Evolutionary conservation across 495 filamentous ascomycete species (phyloP).

Genomic region (Cercophora sp.): DNA sequence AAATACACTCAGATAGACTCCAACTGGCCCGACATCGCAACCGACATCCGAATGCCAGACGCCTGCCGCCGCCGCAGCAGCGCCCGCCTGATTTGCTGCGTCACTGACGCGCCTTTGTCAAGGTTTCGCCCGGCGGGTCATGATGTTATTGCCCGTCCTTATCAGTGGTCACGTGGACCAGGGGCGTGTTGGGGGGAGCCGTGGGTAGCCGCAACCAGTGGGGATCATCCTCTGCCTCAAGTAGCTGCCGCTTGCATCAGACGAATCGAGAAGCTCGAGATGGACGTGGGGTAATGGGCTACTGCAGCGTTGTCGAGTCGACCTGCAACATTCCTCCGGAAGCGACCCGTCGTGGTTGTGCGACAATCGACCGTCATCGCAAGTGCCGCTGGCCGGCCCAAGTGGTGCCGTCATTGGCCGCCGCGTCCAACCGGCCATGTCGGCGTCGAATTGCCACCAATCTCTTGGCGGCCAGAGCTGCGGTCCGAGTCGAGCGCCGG

Average conservation of each 20-base stretch:
- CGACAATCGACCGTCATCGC: neutral
- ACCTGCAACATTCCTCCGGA: neutral
- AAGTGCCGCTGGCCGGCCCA: neutral
- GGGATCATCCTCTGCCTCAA: conserved; percentile 15
- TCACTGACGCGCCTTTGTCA: conserved; percentile 22
- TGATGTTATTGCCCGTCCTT: conserved; percentile 31
- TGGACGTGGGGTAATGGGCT: conserved; percentile 4
- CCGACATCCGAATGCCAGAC: no score
- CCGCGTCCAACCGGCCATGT: neutral
- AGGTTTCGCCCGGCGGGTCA: conserved; percentile 21
- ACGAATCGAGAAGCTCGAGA: conserved; percentile 6
- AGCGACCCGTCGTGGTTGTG: neutral
- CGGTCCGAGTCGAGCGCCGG: no score
- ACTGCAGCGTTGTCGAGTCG: neutral
- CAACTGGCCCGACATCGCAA: conserved; percentile 24
- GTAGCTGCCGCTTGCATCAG: conserved; percentile 1
- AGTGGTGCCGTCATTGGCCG: conserved; percentile 6
- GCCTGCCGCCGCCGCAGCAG: no score
- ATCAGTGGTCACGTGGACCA: conserved; percentile 27
- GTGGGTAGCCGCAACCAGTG: conserved; percentile 27
- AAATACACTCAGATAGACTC: no score
- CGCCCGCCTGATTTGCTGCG: conserved; percentile 19
- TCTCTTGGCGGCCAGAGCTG: no score
- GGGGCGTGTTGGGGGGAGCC: conserved; percentile 19
- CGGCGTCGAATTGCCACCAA: neutral